Conservation (phyloP, 192 early-diverging fungal genomes). For the Umbelopsis sp. region DNA sequence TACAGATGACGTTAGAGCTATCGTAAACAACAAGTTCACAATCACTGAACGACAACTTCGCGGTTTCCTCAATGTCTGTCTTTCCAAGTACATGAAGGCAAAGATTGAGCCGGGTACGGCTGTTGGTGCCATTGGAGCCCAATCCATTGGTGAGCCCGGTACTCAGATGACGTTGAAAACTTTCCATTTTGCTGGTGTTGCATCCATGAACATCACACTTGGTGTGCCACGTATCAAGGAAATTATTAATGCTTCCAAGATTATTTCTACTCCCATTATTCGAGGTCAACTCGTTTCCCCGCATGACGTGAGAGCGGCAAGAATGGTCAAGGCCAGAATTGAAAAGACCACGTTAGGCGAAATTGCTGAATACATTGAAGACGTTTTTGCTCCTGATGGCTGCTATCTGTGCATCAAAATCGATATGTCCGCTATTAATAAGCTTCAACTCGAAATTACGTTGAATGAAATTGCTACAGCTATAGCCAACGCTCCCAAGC, state of each 20-base stretch:
- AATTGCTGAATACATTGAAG: conserved; percentile 93
- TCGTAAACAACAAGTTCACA: conserved; percentile 66
- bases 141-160: conserved; percentile 97
- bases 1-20: conserved; percentile 44
- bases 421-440: conserved; percentile 80
- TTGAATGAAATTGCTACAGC: conserved; percentile 76
- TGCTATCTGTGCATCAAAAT: conserved; percentile 82
- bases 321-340: conserved; percentile 96
- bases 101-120: conserved; percentile 96
- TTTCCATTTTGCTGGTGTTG: conserved; percentile 99
- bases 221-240: conserved; percentile 99
- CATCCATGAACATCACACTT: conserved; percentile 97
- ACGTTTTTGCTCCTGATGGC: conserved; percentile 76
- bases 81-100: conserved; percentile 83
- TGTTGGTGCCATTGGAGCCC: conserved; percentile 96
- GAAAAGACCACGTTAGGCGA: conserved; percentile 92
- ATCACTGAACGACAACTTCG: conserved; percentile 76
- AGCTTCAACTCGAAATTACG: conserved; percentile 86
- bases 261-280: conserved; percentile 94
- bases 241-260: conserved; percentile 98
- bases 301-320: conserved; percentile 70
- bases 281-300: conserved; percentile 72
- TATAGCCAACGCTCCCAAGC: conserved; percentile 79
- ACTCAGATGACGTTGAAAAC: conserved; percentile 99
- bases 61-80: conserved; percentile 78